A percentile compares a stretch with the other conserved stretches of the same genome.
These are phyloP conservation scores for Irpex sp. DNA, from an alignment of 1,284 basidiomycete genomes.

Conservation along the genomic window DNA sequence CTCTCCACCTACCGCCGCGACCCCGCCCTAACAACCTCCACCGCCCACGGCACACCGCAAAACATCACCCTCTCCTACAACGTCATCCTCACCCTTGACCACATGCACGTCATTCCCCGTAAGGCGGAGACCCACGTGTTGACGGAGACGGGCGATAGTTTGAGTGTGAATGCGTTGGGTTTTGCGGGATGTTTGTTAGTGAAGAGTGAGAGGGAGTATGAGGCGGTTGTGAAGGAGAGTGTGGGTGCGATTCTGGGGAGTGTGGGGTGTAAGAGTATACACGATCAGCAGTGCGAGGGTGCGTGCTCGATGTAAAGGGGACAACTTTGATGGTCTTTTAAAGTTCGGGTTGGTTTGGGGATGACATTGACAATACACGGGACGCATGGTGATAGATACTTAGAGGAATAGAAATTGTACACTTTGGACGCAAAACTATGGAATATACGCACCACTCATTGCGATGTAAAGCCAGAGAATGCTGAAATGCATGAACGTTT, in stretches of 20 bases:
- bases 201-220: constrained; percentile 72
- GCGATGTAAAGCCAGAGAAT: too few species aligned
- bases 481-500: too few species aligned
- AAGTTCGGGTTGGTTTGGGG: too few species aligned
- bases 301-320: constrained; percentile 4
- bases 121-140: constrained; percentile 52
- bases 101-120: constrained; percentile 82
- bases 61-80: constrained; percentile 74
- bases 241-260: constrained; percentile 55
- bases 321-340: too few species aligned
- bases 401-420: too few species aligned
- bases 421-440: too few species aligned
- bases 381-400: too few species aligned
- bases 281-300: constrained; percentile 44
- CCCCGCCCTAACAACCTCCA: constrained; percentile 25
- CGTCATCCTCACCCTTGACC: constrained; percentile 76
- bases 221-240: constrained; percentile 58
- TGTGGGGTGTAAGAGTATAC: constrained; percentile 62
- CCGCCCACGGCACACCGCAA: constrained; percentile 35
- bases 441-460: too few species aligned
- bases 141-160: constrained; percentile 43
- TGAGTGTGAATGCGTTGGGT: constrained; percentile 83
- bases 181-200: constrained; percentile 85
- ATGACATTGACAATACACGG: too few species aligned
- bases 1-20: constrained; percentile 74